Percentiles rank a stretch among this genome's conserved stretches.
Conservation (phyloP, 116 monocot genomes). For the Dioscorea cayenensis region DNA sequence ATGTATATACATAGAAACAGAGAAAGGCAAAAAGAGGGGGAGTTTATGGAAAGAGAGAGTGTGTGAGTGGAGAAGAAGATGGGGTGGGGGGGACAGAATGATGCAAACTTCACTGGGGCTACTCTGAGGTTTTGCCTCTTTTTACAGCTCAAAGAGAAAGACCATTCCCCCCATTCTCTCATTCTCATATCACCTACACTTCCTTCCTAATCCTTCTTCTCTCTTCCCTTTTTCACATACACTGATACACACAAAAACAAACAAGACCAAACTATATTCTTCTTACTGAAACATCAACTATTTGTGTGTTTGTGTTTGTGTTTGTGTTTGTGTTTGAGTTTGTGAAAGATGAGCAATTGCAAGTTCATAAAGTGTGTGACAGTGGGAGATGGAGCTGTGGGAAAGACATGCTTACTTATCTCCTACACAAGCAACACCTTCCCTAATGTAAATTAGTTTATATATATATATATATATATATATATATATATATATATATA, state of each 20-base stretch:
- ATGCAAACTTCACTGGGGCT: neutral
- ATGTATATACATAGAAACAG: too few species aligned
- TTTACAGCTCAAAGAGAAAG: neutral
- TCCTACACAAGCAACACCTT: slow-evolving; percentile 24
- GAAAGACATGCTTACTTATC: slow-evolving; percentile 18
- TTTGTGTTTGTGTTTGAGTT: too few species aligned
- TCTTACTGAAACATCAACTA: too few species aligned
- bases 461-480: too few species aligned
- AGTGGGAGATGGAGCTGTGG: slow-evolving; percentile 21
- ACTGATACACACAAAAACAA: too few species aligned
- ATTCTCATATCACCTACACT: slow-evolving; percentile 5
- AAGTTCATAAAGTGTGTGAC: slow-evolving; percentile 24
- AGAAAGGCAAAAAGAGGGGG: too few species aligned
- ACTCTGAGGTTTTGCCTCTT: neutral
- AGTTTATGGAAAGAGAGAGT: neutral
- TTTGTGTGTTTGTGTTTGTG: too few species aligned
- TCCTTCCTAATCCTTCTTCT: neutral
- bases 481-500: too few species aligned
- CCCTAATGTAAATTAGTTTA: neutral
- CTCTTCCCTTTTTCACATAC: neutral
- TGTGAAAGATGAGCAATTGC: neutral
- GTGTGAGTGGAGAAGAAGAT: neutral
- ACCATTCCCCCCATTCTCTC: neutral
- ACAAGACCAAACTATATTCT: neutral
- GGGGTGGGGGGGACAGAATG: neutral